Percentiles rank a stretch among this genome's conserved stretches.
These are phyloP conservation scores for Yamadazyma sp. DNA, from an alignment of 1,139 yeast genomes.

Conservation along the genomic window DNA sequence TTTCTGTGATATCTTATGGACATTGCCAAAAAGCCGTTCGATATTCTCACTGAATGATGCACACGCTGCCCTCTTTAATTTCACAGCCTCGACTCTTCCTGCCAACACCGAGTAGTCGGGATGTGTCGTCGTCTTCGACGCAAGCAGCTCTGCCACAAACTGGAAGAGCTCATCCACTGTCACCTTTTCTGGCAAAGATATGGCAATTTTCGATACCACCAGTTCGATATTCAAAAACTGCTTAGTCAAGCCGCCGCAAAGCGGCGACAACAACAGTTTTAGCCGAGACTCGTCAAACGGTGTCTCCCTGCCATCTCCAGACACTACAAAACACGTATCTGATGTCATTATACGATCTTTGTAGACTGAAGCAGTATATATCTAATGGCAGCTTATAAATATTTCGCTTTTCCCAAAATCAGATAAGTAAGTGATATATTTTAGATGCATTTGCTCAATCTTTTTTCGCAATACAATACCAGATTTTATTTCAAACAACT, in stretches of 20 bases:
- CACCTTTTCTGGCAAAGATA: slow-evolving; percentile 36
- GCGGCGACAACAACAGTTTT: slow-evolving; percentile 15
- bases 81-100: slow-evolving; percentile 41
- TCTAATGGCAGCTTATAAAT: not conserved
- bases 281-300: slow-evolving; percentile 18
- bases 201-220: slow-evolving; percentile 21
- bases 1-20: slow-evolving; percentile 15
- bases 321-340: slow-evolving; percentile 2
- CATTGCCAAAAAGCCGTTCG: slow-evolving; percentile 18
- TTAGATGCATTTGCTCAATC: no score
- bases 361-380: not conserved
- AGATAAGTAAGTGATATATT: not conserved
- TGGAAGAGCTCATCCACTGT: slow-evolving; percentile 33
- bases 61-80: slow-evolving; percentile 29
- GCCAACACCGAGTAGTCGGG: slow-evolving; percentile 51
- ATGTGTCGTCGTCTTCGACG: slow-evolving; percentile 44
- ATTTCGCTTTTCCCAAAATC: not conserved
- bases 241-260: slow-evolving; percentile 21
- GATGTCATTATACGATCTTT: slow-evolving; percentile 1
- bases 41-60: slow-evolving; percentile 36
- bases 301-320: slow-evolving; percentile 9
- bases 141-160: slow-evolving; percentile 44
- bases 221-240: slow-evolving; percentile 21
- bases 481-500: no score
- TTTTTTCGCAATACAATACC: not conserved